Base-by-base conservation (phyloP, 148 eudicot species). In the Camellia granthamiana region DNA sequence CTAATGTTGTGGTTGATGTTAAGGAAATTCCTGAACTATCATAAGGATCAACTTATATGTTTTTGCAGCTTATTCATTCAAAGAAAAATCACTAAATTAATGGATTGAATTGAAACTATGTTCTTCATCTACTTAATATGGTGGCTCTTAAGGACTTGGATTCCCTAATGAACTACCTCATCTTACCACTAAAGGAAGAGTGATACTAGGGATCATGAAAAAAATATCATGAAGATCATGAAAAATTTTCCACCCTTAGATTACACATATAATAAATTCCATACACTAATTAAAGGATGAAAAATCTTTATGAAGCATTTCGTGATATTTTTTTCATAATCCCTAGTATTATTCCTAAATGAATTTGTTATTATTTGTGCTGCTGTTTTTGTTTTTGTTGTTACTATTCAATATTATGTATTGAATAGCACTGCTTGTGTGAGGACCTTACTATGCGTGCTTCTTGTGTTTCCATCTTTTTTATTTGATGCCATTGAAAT, bases 301-400 rank as follows among this genome's bases (percentile, higher is more conserved):
- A 23, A 23, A 23, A 23, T 23, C 23, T 23, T 23, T 0, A 23
- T 23, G 23, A 23, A 23, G 23, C 23, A 23, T 23, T 23, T 23
- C 23, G 23, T 23, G 23, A 23, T 23, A 23, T 23, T 23, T 23
- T 23, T 23, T 23, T 23, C 23, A 23, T 23, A 0, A 23, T 23
- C 23, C 23, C 23, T 23, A 23, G 23, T 23, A 23, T 23, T 23
- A 14, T 10, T 3, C n/a, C 13, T 46, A 9, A n/a, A 30, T 44
- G 11, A 13, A 18, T 3, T 63, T 2, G 11, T 46, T 66, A 21
- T 49, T 2, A 44, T 3, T 13, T 7, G 46, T 61, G n/a, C 14
- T 19, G 19, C 76, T 69, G 43, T 65, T 15, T 16, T 64, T 41
- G 74, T 43, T 41, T 41, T 72, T 55, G 68, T 64, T 69, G 64